Conservation (phyloP, 2,329 filamentous ascomycete genomes). For the Lachnellula suecica region DNA sequence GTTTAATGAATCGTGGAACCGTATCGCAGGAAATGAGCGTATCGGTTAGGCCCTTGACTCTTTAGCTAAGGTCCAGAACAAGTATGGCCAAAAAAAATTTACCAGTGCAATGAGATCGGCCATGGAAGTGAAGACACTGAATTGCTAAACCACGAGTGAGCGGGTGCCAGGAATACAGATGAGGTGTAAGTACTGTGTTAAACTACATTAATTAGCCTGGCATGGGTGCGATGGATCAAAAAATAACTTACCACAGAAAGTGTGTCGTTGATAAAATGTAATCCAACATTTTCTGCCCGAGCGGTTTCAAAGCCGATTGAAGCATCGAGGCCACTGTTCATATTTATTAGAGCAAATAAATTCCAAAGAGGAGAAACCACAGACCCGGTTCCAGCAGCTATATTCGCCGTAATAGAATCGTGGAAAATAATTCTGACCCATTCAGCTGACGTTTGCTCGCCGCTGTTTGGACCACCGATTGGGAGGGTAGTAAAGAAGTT, state of each 20-base stretch:
- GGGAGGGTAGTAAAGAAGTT: neutral
- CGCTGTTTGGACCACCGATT: neutral
- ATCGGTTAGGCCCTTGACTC: too few relatives aligned
- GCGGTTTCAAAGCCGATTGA: constrained; percentile 20
- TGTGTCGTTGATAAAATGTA: constrained; percentile 32
- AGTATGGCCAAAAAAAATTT: too few relatives aligned
- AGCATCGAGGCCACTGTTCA: constrained; percentile 53
- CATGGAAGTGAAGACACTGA: constrained; percentile 2
- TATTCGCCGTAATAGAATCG: constrained; percentile 56
- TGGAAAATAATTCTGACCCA: constrained; percentile 62
- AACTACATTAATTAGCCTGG: too few relatives aligned
- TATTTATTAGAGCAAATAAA: neutral
- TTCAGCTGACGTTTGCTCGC: constrained; percentile 41
- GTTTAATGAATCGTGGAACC: constrained; percentile 9
- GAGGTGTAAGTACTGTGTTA: too few relatives aligned
- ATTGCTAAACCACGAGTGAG: too few relatives aligned
- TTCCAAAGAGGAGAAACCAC: neutral
- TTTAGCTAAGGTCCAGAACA: too few relatives aligned
- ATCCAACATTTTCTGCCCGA: constrained; percentile 46
- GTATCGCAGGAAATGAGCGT: too few relatives aligned
- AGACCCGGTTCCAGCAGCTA: constrained; percentile 18
- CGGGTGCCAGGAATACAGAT: too few relatives aligned
- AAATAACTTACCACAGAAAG: too few relatives aligned
- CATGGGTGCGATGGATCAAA: too few relatives aligned
- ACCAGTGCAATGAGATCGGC: constrained; percentile 22